Base-by-base conservation (phyloP, 768 basidiomycete species). In the Jaapia argillacea region DNA sequence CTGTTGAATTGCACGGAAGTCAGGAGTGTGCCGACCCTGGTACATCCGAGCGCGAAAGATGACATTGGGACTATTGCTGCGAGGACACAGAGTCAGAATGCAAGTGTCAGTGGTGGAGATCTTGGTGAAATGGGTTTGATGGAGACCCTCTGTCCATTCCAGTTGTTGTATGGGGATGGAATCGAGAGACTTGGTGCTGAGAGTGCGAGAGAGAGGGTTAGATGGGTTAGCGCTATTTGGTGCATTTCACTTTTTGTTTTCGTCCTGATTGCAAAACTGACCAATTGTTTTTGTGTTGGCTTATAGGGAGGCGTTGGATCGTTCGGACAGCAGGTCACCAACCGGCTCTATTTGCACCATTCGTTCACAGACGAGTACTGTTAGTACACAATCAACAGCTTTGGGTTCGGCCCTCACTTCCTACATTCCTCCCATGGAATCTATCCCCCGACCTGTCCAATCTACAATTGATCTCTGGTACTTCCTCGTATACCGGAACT, bases 221-320 rank as follows among this genome's bases (percentile, higher is more conserved):
- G 83, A 59, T 96, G 92, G 92, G 89, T 93, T 10, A 86, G 85
- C 54, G 76, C 88, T 4, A 74, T 96, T 44, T 91, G 87, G 92
- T 90, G 1, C 12, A 16, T 5, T 45, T 48, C 31, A n/a, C n/a
- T n/a, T n/a, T n/a, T n/a, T n/a, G n/a, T n/a, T n/a, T n/a, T n/a
- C n/a, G n/a, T n/a, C n/a, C n/a, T n/a, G n/a, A n/a, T n/a, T n/a
- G n/a, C n/a, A n/a, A n/a, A n/a, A n/a, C n/a, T n/a, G n/a, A n/a
- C n/a, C n/a, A n/a, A n/a, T n/a, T n/a, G n/a, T n/a, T n/a, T n/a
- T n/a, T n/a, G n/a, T n/a, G n/a, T n/a, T n/a, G n/a, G 7, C 14
- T 45, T 44, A 25, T 48, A 92, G 88, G 87, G 87, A 89, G 49
- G 79, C 81, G 0, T 70, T 91, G 14, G 79, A 87, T 52, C 66